Base-by-base conservation (phyloP, 2,329 filamentous ascomycete genomes). In the Xylaria hypoxylon region DNA sequence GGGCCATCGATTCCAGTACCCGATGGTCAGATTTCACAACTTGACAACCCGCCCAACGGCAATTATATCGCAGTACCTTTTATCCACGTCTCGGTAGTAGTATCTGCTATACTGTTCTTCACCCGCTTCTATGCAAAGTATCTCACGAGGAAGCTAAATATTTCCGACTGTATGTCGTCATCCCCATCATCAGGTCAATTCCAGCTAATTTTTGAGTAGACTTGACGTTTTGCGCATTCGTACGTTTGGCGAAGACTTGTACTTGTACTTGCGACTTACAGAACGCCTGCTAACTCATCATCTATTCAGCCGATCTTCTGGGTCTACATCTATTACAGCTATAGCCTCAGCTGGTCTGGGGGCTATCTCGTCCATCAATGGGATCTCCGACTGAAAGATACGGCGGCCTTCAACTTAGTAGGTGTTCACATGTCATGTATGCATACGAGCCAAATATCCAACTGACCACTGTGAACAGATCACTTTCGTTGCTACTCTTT, bases 351-450 rank as follows among this genome's bases (percentile, higher is more conserved):
- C 48, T 67, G 64, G 64, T 63, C 24, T 5, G 52, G 59, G 8
- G 64, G 64, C 59, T 67, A 67, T 55, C 64, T 67, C 11, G 64
- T 67, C 6, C 64, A 67, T 50, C 52, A 53, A n/a, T 67, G 64
- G 64, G 59, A 67, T 28, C 45, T 67, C 11, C 59, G 64, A 2
- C 45, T 63, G 33, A 38, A 35, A 42, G 48, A 59, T 26, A 31
- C 38, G 47, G 3, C 64, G 10, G 64, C 38, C 1, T 63, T 63
- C 28, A 62, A 52, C 17, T 59, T n/a, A 15, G 64, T 63, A 28
- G 5, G 64, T 67, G 64, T 67, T 28, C 15, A 19, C 22, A 15
- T 13, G n/a, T n/a, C n/a, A n/a, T n/a, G n/a, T n/a, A n/a, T n/a
- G n/a, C n/a, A n/a, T n/a, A n/a, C n/a, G n/a, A n/a, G n/a, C n/a